Base-by-base conservation (phyloP, 306 rosid species). In the Prinsepia uniflora region DNA sequence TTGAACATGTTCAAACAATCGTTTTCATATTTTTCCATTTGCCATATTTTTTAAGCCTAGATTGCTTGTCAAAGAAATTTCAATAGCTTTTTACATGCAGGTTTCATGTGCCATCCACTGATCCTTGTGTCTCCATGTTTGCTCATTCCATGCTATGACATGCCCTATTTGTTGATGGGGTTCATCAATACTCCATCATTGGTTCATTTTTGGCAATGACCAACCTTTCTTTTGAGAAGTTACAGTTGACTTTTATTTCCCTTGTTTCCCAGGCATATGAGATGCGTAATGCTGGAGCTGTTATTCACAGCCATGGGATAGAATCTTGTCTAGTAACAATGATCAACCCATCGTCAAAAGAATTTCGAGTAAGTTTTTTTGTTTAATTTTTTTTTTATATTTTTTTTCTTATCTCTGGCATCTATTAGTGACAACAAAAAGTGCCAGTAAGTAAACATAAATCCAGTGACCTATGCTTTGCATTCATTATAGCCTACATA, bases 301-400 rank as follows among this genome's bases (percentile, higher is more conserved):
- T 90, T 75, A 83, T 87, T 70, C 96, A 90, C 71, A 90, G 96
- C 83, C 97, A 94, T 45, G 97, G 97, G 75, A 83, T 90, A 6
- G 97, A 94, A 78, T 89, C 97, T 70, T 94, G 99, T 77, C 90
- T 90, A 45, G 92, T 76, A 67, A 90, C 99, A 64, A 90, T 94
- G 96, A 74, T 90, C 81, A 82, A 89, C 62, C 97, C 99, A 61
- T 83, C 79, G 59, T 72, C 97, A 47, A 94, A 89, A 74, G 99
- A 94, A 79, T 94, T 94, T 79, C 88, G 96, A 73, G 99, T 91
- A 82, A 89, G 96, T 80, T 73, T 49, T 75, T 42, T 15, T 70
- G 49, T 30, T 30, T 30, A 30, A 30, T 30, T 30, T 30, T 30
- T 30, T 30, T 30, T 30, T 30, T 30, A 1, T 30, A 30, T 30